Evolutionary conservation across 192 early-diverging fungal species (phyloP), one percentile per base, ranked within the genome.

Genomic region (Jimgerdemannia lactiflua): DNA sequence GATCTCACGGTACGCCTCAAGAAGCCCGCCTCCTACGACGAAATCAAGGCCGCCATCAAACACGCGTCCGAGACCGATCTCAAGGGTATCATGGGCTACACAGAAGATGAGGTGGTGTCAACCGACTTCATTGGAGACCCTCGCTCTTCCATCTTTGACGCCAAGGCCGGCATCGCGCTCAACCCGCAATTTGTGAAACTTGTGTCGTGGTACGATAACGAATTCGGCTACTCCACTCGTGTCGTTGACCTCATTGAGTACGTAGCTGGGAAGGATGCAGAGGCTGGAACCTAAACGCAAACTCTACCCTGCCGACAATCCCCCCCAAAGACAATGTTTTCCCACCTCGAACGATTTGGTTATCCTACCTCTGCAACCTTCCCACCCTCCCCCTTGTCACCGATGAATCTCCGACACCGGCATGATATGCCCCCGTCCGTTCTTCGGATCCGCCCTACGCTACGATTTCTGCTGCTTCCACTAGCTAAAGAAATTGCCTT

Each of bases 121-220:
- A 89, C 89, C 71, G 98, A 99, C 84, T 99, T 99, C 78, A 84
- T 95, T 84, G 94, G 94, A 70, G 96, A 98, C 86, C 79, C 87
- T 18, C 94, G 88, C 85, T 97, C 96, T 41, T 93, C 91, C 81
- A 95, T 97, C 85, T 97, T 98, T 78, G 98, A 99, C 82, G 91
- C 95, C 79, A 92, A 94, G 80, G 98, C 97, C 77, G 97, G 97
- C 77, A 98, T 99, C 78, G 89, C 93, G 42, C 87, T 99, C 74
- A 96, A 93, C 84, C 89, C 95, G 78, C 93, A 89, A 80, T 99
- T 98, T 86, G 95, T 98, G 89, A 99, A 99, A 94, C 78, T 99
- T 39, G 87, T 98, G 69, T 90, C 95, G 49, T 98, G 94, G 93
- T 98, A 95, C 86, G 95, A 96, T 83, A 90, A 92, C 87, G 93